Conservation (phyloP, 2,329 filamentous ascomycete genomes). For the Penicillium sp. region DNA sequence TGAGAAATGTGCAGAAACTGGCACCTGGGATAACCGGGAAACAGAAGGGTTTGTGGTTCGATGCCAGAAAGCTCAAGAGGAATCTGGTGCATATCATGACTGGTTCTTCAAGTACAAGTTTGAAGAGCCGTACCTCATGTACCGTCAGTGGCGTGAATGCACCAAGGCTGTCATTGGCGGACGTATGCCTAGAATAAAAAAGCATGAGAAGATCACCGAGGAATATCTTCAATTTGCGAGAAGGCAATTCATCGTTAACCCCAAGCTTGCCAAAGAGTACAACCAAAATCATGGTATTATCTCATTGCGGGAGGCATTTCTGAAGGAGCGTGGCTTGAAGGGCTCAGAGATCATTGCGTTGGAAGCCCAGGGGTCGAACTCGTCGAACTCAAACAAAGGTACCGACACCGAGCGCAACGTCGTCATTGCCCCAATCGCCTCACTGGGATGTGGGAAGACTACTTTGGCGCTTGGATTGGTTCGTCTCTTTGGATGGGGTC, state of each 20-base stretch:
- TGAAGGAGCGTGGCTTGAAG: constrained; percentile 74
- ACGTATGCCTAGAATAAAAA: constrained; percentile 69
- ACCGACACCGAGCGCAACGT: constrained; percentile 59
- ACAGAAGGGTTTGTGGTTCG: constrained; percentile 96
- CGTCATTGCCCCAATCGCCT: constrained; percentile 83
- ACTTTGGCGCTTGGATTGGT: constrained; percentile 76
- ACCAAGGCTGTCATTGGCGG: constrained; percentile 82
- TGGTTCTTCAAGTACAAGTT: constrained; percentile 99
- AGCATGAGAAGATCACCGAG: constrained; percentile 83
- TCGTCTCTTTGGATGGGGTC: constrained; percentile 83
- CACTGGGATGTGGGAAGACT: constrained; percentile 94
- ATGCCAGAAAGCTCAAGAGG: constrained; percentile 60
- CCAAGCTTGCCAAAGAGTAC: constrained; percentile 64
- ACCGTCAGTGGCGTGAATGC: constrained; percentile 95
- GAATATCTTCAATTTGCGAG: constrained; percentile 82
- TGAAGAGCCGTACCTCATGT: constrained; percentile 97
- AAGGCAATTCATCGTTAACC: constrained; percentile 63
- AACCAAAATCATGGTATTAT: constrained; percentile 93
- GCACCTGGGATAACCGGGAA: constrained; percentile 81
- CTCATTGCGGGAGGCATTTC: constrained; percentile 77
- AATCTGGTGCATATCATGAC: constrained; percentile 60
- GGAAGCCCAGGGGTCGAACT: constrained; percentile 40
- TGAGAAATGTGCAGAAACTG: constrained; percentile 77
- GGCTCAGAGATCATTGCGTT: constrained; percentile 83
- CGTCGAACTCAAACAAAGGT: constrained; percentile 44